Base-by-base conservation (phyloP, 371 early-diverging fungal species). In the Thermomucor indicae-seudaticae region DNA sequence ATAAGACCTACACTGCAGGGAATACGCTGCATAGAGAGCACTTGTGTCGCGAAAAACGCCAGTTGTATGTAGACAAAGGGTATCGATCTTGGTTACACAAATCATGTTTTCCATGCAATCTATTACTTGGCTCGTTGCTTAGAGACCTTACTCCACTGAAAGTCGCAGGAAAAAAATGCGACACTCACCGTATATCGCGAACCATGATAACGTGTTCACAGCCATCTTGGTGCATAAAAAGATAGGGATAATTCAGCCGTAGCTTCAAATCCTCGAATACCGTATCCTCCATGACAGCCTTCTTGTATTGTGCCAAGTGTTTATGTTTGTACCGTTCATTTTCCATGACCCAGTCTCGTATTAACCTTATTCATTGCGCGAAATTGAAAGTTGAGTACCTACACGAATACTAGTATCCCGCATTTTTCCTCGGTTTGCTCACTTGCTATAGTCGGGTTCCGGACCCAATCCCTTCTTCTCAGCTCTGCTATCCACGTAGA, bases 201-300 rank as follows among this genome's bases (percentile, higher is more conserved):
- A 91, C 67, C 55, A 81, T 67, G 20, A 90, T 43, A 37, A 86
- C 60, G 51, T 91, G 91, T 47, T 91, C 83, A 51, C 92, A 91
- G 38, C 72, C 64, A 23, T 84, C 83, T 55, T 87, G 86, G 58
- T 91, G 92, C 2, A 77, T 63, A 44, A 88, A 85, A 6, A 75
- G 58, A 50, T 86, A 88, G 3, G 88, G 85, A 37, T 78, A 67
- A 47, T 80, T 69, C 11, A 88, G 46, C 5, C 76, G 58, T 22
- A 90, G 55, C 1, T 72, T 45, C 6, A 89, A 60, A 32, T 84
- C 79, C 32, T 69, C 62, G 38, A 91, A 80, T 20, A 53, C 50
- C 2, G 70, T 61, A 12, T 73, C 68, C 37, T 74, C 61, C 87
- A 86, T 86, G 11, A 22, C 40, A 35, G 44, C 56, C 37, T 47